Evolutionary conservation across 169 alveolate genomes (phyloP), one percentile per base, ranked within the genome.

Genomic region (Plasmodium inui): DNA sequence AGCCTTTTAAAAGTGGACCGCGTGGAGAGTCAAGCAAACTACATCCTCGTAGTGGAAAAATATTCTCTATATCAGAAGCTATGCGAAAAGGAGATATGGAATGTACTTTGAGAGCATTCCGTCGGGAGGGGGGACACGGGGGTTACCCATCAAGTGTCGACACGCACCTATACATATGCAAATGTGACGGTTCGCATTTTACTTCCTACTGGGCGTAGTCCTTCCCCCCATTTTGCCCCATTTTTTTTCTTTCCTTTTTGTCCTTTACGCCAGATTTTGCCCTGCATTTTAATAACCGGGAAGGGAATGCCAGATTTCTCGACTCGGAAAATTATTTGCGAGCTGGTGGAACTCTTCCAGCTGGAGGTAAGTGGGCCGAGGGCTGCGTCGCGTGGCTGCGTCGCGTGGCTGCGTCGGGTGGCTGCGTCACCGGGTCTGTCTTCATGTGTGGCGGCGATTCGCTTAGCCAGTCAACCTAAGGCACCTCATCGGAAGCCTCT

Each of bases 1-100:
- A 50, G 61, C 61, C 93, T 85, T 74, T 85, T 85, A 85, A 72
- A 85, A 30, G 93, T 85, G 39, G 93, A 85, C 1, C 50, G 55
- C 34, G 82, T 85, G 14, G 93, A 85, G 50, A 85, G 85, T 57
- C 30, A 14, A 34, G 96, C 95, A 37, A 82, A 95, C 55, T 89
- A 95, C 85, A 85, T 95, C n/a, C 37, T 95, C 19, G 93, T 95
- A 3, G 96, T 95, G 28, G 96, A 95, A 83, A 95, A 95, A 71
- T 84, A 95, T 83, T 85, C 96, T n/a, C 84, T 92, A 17, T 95
- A 92, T 61, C 92, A 88, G 28, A 82, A 86, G 72, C 92, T 95
- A n/a, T 92, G 93, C 86, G 80, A 94, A 76, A 67, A 80, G 22
- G 55, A 83, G 46, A 89, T 84, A 22, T 79, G 91, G 93, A 95